Conservation (phyloP, 495 filamentous ascomycete species). For the Choiromyces venosus region DNA sequence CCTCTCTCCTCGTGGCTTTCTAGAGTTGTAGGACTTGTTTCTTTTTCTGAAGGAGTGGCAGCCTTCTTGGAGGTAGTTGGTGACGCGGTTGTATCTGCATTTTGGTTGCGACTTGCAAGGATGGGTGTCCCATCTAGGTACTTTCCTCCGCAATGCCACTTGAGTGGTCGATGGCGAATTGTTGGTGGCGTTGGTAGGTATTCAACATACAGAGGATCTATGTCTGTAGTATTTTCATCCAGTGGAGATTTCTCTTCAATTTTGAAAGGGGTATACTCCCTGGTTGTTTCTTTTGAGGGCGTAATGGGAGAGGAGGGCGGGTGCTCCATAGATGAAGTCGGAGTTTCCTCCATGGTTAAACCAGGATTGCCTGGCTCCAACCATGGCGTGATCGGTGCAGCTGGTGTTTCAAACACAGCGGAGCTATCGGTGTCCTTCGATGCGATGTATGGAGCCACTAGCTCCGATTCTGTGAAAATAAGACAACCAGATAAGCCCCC, state of each 20-base stretch:
- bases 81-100: neutral
- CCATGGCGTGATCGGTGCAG: neutral
- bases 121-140: neutral
- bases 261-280: neutral
- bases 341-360: neutral
- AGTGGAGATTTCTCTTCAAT: neutral
- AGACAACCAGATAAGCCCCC: neutral
- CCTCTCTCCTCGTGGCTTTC: neutral
- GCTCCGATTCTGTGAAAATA: neutral
- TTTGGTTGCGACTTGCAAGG: neutral
- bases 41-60: neutral
- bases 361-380: neutral
- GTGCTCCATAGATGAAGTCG: neutral
- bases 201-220: neutral
- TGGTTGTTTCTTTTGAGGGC: neutral
- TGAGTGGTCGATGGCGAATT: neutral
- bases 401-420: neutral
- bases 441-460: neutral
- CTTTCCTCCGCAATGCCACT: neutral
- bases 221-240: neutral
- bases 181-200: neutral
- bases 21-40: neutral
- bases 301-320: neutral
- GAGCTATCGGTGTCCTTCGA: neutral
- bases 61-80: neutral